Evolutionary conservation across 176 grass and related monocot genomes (phyloP).

Genomic region (Alopecurus myosuroides): DNA sequence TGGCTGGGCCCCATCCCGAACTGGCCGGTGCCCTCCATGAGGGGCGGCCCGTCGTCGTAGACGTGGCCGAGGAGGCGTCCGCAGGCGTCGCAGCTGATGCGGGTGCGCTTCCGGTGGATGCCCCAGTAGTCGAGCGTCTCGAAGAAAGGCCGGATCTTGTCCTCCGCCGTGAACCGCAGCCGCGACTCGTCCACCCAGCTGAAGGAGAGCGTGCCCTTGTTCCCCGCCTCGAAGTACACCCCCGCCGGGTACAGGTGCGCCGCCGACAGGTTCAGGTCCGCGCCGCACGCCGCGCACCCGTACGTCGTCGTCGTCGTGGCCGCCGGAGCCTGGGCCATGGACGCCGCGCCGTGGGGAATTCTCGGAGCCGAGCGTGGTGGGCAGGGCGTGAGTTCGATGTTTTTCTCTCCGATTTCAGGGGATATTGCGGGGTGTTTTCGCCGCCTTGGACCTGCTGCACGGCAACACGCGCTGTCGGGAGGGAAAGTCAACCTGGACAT

Average conservation of each 20-base stretch:
- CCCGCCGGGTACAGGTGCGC: slow-evolving; percentile 62
- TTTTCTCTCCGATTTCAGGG: neutral
- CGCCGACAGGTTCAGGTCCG: slow-evolving; percentile 71
- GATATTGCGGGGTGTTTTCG: neutral
- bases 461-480: no score
- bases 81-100: slow-evolving; percentile 70
- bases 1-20: slow-evolving; percentile 82
- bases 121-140: slow-evolving; percentile 91
- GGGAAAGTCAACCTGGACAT: no score
- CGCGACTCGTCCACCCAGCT: slow-evolving; percentile 76
- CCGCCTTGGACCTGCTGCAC: no score
- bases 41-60: slow-evolving; percentile 50
- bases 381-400: neutral
- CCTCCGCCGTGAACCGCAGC: slow-evolving; percentile 63
- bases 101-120: slow-evolving; percentile 70
- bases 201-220: slow-evolving; percentile 95
- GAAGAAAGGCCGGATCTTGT: slow-evolving; percentile 70
- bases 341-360: neutral
- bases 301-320: neutral
- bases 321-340: neutral
- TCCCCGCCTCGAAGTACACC: slow-evolving; percentile 75
- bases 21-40: slow-evolving; percentile 29
- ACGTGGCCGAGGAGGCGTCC: slow-evolving; percentile 43
- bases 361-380: neutral
- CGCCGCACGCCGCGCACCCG: slow-evolving; percentile 58